Conservation (phyloP, 768 basidiomycete species). For the Suillus alpinus region DNA sequence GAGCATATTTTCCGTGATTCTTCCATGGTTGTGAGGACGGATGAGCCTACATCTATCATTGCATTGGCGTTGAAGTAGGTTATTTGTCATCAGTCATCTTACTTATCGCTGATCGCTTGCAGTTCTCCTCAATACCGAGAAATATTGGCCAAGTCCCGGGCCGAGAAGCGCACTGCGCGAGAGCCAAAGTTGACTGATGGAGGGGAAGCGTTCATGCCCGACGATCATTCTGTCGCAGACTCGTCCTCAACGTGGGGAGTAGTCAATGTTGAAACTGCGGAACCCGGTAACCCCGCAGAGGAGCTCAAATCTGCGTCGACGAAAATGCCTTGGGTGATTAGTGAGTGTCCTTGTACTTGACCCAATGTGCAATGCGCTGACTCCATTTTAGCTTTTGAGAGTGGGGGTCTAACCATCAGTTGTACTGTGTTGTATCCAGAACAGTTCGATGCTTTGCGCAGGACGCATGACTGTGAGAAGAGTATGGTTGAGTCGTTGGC, state of each 20-base stretch:
- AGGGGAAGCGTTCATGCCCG: constrained; percentile 89
- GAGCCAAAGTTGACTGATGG: constrained; percentile 57
- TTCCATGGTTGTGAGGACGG: constrained; percentile 90
- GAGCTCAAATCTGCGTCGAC: constrained; percentile 74
- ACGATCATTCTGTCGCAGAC: constrained; percentile 78
- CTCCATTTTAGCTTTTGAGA: constrained; percentile 70
- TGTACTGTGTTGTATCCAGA: constrained; percentile 95
- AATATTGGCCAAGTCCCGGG: constrained; percentile 72
- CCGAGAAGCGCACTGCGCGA: constrained; percentile 68
- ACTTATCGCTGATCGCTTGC: neutral
- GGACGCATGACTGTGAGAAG: constrained; percentile 91
- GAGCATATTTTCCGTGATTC: constrained; percentile 96
- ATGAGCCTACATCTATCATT: constrained; percentile 97
- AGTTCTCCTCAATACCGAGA: constrained; percentile 85
- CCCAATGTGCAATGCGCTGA: constrained; percentile 4
- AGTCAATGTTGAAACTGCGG: constrained; percentile 74
- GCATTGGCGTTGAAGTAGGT: constrained; percentile 87
- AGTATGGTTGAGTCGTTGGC: constrained; percentile 93
- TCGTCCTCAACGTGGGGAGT: constrained; percentile 92
- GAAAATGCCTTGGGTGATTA: constrained; percentile 78
- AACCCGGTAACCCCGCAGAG: constrained; percentile 68
- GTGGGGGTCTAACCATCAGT: constrained; percentile 85
- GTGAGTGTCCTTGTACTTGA: constrained; percentile 40
- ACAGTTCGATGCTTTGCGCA: constrained; percentile 90
- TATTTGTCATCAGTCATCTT: neutral